Evolutionary conservation across 306 rosid genomes (phyloP), one percentile per base, ranked within the genome.

Genomic region (apple (Malus domestica)): DNA sequence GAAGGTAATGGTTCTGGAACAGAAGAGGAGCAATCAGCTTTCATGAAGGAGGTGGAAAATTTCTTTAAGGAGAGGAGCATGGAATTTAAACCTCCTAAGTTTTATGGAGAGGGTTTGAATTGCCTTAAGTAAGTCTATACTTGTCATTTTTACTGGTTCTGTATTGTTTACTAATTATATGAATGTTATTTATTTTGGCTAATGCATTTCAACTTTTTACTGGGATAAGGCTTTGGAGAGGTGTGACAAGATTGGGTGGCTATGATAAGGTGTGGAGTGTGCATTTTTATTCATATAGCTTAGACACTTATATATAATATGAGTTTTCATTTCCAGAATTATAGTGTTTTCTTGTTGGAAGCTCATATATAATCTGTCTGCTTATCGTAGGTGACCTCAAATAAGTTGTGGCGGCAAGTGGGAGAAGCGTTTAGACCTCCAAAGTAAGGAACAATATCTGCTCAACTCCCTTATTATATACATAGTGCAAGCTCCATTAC

Each of bases 361-460:
- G 69, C 81, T 20, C 51, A 75, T 68, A 52, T 76, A 71, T 83
- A 71, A 82, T 73, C 79, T 44, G 42, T 78, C 58, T 80, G 70
- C 81, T 68, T 83, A 49, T 83, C 64, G 55, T 79, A 96, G 98
- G 99, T 96, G 82, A 96, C 98, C 80, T 87, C 97, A 49, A 90
- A 93, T 83, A 96, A 96, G 88, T 80, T 92, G 86, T 96, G 99
- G 98, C 89, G 93, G 81, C 97, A 92, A 90, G 99, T 96, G 86
- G 99, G 99, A 80, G 99, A 89, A 81, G 89, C 98, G 77, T 96
- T 96, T 87, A 96, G 85, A 82, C 99, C 99, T 78, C 99, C 99
- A 45, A 96, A 93, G 99, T 96, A 90, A 83, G 98, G 76, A 77
- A 76, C 12, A 40, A 45, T 46, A 3, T 75, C 12, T 60, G 8